Evolutionary conservation across 768 basidiomycete genomes (phyloP).

Genomic region (Leccinum disarticulatum): DNA sequence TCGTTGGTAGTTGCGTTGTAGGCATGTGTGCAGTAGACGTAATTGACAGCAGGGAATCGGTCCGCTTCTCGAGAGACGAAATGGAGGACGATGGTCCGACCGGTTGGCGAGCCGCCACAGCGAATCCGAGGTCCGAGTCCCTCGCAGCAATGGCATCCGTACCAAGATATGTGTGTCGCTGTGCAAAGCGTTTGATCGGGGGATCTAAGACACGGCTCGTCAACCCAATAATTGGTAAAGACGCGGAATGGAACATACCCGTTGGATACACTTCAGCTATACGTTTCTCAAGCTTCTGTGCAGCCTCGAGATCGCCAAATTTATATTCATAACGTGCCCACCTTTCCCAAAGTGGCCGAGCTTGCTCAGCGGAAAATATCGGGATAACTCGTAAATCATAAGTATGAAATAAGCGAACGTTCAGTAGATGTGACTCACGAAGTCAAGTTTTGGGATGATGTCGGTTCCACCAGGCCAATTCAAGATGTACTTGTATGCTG

Average conservation of each 20-base stretch:
- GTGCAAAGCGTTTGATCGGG: conserved; percentile 87
- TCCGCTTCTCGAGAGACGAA: conserved; percentile 33
- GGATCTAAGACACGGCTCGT: conserved; percentile 53
- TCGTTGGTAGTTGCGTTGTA: conserved; percentile 22
- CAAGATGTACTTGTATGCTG: not conserved
- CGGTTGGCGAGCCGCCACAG: conserved; percentile 41
- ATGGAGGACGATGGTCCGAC: conserved; percentile 18
- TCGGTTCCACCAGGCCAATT: not conserved
- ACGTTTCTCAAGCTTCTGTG: conserved; percentile 86
- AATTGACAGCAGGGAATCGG: conserved; percentile 38
- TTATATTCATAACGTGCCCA: conserved; percentile 97
- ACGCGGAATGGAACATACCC: conserved; percentile 45
- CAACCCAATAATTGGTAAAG: not conserved
- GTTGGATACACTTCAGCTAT: conserved; percentile 85
- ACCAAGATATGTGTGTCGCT: conserved; percentile 68
- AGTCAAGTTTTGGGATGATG: not conserved
- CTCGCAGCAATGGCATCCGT: conserved; percentile 86
- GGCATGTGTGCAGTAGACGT: conserved; percentile 27
- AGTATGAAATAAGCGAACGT: not conserved
- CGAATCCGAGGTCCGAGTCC: conserved; percentile 72
- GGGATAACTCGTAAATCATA: conserved; percentile 56
- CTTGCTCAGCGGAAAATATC: conserved; percentile 74
- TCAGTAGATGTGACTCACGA: not conserved
- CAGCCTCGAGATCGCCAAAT: conserved; percentile 87
- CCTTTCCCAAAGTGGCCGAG: conserved; percentile 88